Evolutionary conservation across 768 basidiomycete genomes (phyloP).

Genomic region (Russula abietina): DNA sequence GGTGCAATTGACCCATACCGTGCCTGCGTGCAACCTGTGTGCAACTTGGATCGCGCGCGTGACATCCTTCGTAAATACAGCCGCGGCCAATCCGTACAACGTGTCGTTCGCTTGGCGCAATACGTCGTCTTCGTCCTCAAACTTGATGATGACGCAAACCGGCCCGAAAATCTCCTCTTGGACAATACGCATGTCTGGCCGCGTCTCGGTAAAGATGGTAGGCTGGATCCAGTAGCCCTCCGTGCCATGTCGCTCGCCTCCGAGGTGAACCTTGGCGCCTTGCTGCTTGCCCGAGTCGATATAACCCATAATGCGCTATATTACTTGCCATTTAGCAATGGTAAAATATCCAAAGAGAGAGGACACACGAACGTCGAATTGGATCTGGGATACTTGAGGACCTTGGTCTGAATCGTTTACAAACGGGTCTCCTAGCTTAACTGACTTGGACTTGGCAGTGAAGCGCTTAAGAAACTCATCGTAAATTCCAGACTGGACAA

Average conservation of each 20-base stretch:
- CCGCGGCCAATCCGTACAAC: conserved; percentile 78
- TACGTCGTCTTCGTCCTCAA: conserved; percentile 57
- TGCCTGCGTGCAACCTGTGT: conserved; percentile 74
- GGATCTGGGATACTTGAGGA: conserved; percentile 70
- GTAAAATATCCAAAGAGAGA: not conserved
- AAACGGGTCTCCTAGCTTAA: conserved; percentile 75
- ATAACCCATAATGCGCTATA: conserved; percentile 53
- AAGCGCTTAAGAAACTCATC: conserved; percentile 65
- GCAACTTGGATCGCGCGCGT: conserved; percentile 67
- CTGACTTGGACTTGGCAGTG: conserved; percentile 43
- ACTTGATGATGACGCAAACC: conserved; percentile 62
- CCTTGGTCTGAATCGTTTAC: conserved; percentile 55
- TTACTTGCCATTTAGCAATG: not conserved
- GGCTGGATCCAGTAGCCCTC: conserved; percentile 61
- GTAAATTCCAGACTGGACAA: conserved; percentile 73
- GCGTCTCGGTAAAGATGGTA: conserved; percentile 56
- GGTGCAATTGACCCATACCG: conserved; percentile 56
- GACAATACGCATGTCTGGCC: conserved; percentile 51
- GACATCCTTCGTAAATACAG: conserved; percentile 79
- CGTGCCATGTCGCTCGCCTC: conserved; percentile 47
- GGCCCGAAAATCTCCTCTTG: conserved; percentile 63
- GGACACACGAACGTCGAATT: conserved; percentile 54
- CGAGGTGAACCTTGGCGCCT: conserved; percentile 53
- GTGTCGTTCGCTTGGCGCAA: conserved; percentile 79
- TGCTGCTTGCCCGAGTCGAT: conserved; percentile 53